Conservation (phyloP, 2,329 filamentous ascomycete species). For the Huntiella moniliformis region DNA sequence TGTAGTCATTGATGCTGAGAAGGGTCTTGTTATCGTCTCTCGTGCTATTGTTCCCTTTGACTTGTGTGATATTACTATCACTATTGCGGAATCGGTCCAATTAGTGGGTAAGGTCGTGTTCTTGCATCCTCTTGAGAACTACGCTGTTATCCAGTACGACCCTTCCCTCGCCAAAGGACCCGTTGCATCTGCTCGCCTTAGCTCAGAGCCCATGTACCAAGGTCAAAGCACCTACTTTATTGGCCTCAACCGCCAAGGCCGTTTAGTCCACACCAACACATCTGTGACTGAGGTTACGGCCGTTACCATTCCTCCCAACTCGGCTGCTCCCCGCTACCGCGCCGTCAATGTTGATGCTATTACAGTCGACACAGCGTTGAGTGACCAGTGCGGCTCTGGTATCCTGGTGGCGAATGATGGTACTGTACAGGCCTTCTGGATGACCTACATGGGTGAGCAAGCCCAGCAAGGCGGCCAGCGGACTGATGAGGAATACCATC, state of each 20-base stretch:
- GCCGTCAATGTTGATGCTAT: conserved; percentile 94
- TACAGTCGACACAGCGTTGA: conserved; percentile 84
- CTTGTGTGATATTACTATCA: conserved; percentile 87
- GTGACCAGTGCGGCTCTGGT: conserved; percentile 81
- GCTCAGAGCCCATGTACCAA: conserved; percentile 67
- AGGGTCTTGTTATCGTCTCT: conserved; percentile 86
- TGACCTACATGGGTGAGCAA: conserved; percentile 89
- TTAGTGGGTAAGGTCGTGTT: conserved; percentile 90
- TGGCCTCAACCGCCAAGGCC: conserved; percentile 91
- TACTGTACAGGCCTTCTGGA: conserved; percentile 85
- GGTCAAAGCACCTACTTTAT: conserved; percentile 91
- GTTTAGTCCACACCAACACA: conserved; percentile 84
- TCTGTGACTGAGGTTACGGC: conserved; percentile 94
- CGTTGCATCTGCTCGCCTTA: conserved; percentile 72
- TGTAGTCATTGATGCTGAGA: conserved; percentile 89
- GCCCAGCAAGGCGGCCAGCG: conserved; percentile 43
- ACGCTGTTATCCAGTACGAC: conserved; percentile 88
- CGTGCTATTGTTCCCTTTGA: conserved; percentile 90
- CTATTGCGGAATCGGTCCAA: conserved; percentile 89
- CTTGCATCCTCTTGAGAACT: conserved; percentile 91
- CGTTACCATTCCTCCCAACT: conserved; percentile 87
- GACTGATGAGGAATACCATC: conserved; percentile 90
- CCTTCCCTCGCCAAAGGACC: conserved; percentile 83
- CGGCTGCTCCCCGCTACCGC: conserved; percentile 75
- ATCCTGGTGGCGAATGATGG: conserved; percentile 81